phyloP scores from a whole-genome alignment of 2,329 filamentous ascomycete genomes.

The Arthrinium phaeospermum region DNA sequence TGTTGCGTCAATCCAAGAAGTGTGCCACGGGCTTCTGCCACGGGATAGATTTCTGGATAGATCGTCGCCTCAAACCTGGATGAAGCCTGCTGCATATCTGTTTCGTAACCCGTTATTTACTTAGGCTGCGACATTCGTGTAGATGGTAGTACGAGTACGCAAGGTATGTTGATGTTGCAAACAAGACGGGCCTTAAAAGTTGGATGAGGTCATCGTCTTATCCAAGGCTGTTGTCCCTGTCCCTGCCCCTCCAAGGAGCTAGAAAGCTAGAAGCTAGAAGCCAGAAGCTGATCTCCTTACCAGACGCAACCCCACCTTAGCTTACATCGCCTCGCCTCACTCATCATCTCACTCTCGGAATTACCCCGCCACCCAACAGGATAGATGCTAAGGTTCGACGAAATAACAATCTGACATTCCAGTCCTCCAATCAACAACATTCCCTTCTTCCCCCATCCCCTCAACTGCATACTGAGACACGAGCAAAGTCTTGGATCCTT shows the following conservation, averaged over 20 bases:
- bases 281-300: background rate
- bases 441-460: background rate
- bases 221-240: background rate
- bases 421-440: background rate
- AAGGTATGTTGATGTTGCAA: background rate
- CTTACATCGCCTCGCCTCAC: background rate
- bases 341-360: background rate
- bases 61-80: background rate
- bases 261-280: background rate
- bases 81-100: background rate
- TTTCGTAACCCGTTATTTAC: background rate
- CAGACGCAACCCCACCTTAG: slow-evolving; percentile 6
- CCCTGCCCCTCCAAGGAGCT: background rate
- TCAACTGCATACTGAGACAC: background rate
- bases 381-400: background rate
- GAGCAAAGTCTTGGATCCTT: background rate
- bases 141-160: background rate
- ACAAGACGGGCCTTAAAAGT: background rate
- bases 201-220: background rate
- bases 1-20: background rate
- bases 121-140: background rate
- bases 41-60: background rate
- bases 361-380: slow-evolving; percentile 1
- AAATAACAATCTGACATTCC: background rate
- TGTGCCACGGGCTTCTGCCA: background rate